Conservation (phyloP, 768 basidiomycete species). For the Mycena haematopus region DNA sequence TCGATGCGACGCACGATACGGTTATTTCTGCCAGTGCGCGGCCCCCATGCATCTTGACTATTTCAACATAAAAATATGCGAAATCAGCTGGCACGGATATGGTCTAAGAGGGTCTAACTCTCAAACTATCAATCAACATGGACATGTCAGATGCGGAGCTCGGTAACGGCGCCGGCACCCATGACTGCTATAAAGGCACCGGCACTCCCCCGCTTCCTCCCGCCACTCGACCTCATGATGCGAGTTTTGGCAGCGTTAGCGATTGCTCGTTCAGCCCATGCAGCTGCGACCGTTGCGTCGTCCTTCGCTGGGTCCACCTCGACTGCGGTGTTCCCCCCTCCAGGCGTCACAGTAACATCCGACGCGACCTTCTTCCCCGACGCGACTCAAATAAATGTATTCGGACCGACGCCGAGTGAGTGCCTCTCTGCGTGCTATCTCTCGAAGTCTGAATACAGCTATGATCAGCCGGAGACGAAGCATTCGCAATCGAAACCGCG, state of each 20-base stretch:
- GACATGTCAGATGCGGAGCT: no score
- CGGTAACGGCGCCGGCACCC: no score
- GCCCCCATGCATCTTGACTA: no score
- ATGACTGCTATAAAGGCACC: no score
- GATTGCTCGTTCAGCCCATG: background rate
- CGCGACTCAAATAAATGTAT: conserved; percentile 47
- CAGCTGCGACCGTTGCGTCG: conserved; percentile 32
- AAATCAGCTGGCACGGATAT: no score
- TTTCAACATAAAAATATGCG: no score
- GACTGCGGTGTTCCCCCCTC: conserved; percentile 50
- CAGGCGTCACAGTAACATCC: conserved; percentile 43
- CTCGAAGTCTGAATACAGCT: background rate
- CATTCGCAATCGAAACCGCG: conserved; percentile 49
- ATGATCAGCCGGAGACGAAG: conserved; percentile 49
- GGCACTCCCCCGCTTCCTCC: no score
- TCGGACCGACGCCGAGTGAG: conserved; percentile 57
- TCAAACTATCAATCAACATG: no score
- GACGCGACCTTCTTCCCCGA: conserved; percentile 50
- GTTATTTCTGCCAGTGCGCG: no score
- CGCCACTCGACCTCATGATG: no score
- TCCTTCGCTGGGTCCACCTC: conserved; percentile 50
- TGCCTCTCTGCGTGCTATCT: background rate
- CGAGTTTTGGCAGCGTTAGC: background rate
- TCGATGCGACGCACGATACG: no score
- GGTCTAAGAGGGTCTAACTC: no score